A percentile compares a stretch with the other conserved stretches of the same genome.
These are phyloP conservation scores for Clarireedia paspali DNA, from an alignment of 2,329 filamentous ascomycete species.

Conservation along the genomic window DNA sequence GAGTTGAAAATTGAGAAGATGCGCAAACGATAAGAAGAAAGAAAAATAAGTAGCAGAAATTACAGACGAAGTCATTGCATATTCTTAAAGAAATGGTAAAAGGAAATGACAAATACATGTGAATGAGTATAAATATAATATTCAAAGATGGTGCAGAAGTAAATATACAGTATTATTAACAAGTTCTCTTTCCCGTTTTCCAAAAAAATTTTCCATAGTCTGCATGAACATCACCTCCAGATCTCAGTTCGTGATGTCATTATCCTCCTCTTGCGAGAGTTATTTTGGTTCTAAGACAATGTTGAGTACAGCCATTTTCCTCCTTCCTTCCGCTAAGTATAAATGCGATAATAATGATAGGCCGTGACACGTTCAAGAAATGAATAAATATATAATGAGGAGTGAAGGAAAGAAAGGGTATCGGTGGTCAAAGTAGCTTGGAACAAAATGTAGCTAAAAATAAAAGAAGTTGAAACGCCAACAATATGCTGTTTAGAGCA, in stretches of 20 bases:
- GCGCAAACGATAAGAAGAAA: no score
- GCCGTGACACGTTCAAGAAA: slow-evolving; percentile 2
- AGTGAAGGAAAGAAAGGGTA: slow-evolving; percentile 14
- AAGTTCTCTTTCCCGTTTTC: background rate
- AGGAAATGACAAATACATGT: background rate
- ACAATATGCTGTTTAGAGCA: background rate
- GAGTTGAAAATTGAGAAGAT: no score
- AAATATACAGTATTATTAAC: slow-evolving; percentile 24
- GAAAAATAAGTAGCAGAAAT: no score
- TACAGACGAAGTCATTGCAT: background rate
- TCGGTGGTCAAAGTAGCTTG: slow-evolving; percentile 6
- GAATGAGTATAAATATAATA: background rate
- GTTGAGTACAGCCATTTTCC: background rate
- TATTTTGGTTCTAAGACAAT: background rate
- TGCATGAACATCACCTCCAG: slow-evolving; percentile 1
- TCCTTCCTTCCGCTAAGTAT: background rate
- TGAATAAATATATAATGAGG: background rate
- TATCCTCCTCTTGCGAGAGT: background rate
- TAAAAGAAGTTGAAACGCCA: background rate
- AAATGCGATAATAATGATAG: background rate
- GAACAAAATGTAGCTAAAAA: background rate
- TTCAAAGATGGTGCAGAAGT: slow-evolving; percentile 21
- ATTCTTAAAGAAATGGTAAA: background rate
- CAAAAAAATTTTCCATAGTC: background rate
- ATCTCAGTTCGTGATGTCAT: slow-evolving; percentile 13